Evolutionary conservation across 805 yeast species (phyloP), one percentile per base, ranked within the genome.

Genomic region (Citeromyces nyonsensis): DNA sequence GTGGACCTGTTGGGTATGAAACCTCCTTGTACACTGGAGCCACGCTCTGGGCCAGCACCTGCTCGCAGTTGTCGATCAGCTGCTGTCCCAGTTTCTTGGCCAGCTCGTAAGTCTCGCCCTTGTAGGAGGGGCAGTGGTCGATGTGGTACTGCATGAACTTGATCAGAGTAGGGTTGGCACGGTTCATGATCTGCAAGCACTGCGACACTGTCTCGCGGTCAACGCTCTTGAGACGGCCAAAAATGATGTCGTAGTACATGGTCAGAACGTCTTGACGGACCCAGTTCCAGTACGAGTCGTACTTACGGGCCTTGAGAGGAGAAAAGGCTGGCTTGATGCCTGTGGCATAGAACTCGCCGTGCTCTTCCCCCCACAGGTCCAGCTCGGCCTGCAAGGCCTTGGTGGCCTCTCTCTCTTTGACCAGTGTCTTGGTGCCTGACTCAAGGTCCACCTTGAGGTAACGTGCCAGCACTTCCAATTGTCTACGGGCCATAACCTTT

Each of bases 281-380:
- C 98, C 98, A 91, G 59, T 93, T 93, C 98, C 98, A 91, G 59
- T 86, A 85, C 14, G 96, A 85, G 59, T 91, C 97, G 57, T 88
- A 91, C 34, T 79, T 75, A 64, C 98, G 81, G 20, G 96, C 94
- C 65, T 91, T 91, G 60, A 81, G 69, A 39, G 88, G 68, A 24
- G 95, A 81, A 62, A 91, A 91, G 4, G 78, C 73, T 28, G 97
- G 95, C 43, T 75, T 65, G 47, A 91, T 78, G 52, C 98, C 97
- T 37, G 75, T 69, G 32, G 95, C 86, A 55, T 86, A 91, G 50
- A 76, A 76, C 48, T 91, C 98, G 44, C 98, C 98, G 44, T 80
- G 74, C 57, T 80, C 93, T 38, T 78, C 72, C 56, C 78, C 71
- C 88, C 88, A 81, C 56, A 82, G 67, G 53, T 91, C 98, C 43